Evolutionary conservation across 768 basidiomycete genomes (phyloP), one percentile per base, ranked within the genome.

Genomic region (Mrakia blollopis): DNA sequence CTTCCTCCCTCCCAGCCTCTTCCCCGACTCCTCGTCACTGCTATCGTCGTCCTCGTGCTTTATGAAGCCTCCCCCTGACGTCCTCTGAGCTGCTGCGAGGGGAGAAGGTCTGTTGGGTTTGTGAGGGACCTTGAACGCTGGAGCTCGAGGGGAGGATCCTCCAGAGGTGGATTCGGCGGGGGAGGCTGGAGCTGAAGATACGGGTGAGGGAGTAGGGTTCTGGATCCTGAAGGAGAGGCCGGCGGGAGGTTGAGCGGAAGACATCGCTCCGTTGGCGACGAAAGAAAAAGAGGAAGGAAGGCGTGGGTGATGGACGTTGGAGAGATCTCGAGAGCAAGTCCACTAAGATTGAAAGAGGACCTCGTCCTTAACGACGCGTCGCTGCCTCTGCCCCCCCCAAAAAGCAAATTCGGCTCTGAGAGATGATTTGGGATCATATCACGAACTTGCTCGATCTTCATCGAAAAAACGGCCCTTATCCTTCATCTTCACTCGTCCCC

Each of bases 91-190:
- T 13, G 57, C 52, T 28, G 77, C 73, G 3, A 78, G 63, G 11
- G 72, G 72, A 61, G 60, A 62, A 18, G 77, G 73, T 35, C 77
- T 47, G 18, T 30, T 54, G 8, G 77, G 77, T 11, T 52, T 73
- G 47, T 78, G 73, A 41, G 77, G 77, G 7, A 71, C 68, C 50
- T 52, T 70, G 67, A 71, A 74, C 23, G 65, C 54, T n/a, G 44
- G 23, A 21, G 67, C 72, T n/a, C 37, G 50, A 32, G 37, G 75
- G 35, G 54, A 69, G 54, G 37, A 68, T 44, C 10, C 37, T 39
- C 21, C 57, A 25, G 28, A 28, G 28, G 65, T 68, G 7, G 65
- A 41, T 39, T 68, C 63, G 63, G 37, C 65, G 4, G 65, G 65
- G 2, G 65, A 68, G 21, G 65, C 37, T 21, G 65, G 65, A 68